Conservation (phyloP, 192 early-diverging fungal species). For the Coemansia sp. region DNA sequence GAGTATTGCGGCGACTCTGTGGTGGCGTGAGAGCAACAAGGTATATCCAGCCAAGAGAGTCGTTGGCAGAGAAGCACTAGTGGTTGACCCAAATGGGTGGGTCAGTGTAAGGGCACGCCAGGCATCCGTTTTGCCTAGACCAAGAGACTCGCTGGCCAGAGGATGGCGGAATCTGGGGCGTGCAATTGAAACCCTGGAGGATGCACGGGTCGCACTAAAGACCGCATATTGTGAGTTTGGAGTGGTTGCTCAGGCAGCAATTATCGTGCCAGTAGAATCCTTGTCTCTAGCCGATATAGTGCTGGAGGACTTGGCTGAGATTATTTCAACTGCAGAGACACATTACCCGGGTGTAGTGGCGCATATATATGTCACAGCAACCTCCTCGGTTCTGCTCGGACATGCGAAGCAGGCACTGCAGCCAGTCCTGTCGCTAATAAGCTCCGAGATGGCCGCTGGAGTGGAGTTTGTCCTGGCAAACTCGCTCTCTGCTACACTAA, state of each 20-base stretch:
- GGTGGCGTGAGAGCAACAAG: conserved; percentile 40
- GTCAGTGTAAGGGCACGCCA: conserved; percentile 29
- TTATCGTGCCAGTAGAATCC: conserved; percentile 39
- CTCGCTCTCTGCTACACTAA: conserved; percentile 3
- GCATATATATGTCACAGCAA: conserved; percentile 35
- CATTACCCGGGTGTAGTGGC: conserved; percentile 26
- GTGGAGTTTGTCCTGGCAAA: conserved; percentile 17
- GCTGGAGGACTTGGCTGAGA: conserved; percentile 5
- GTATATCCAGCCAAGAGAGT: conserved; percentile 27
- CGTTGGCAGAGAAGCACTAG: neutral
- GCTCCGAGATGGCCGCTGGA: neutral
- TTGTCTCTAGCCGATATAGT: conserved; percentile 28
- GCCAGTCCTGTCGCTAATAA: conserved; percentile 15
- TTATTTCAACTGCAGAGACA: conserved; percentile 14
- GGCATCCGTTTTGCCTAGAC: conserved; percentile 14
- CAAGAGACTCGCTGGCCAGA: neutral
- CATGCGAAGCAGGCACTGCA: conserved; percentile 32
- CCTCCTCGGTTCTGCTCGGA: conserved; percentile 39
- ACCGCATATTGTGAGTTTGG: conserved; percentile 5
- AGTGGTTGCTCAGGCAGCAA: conserved; percentile 11
- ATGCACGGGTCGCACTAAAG: conserved; percentile 40
- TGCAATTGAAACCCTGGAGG: conserved; percentile 31
- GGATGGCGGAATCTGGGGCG: conserved; percentile 21
- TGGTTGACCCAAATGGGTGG: conserved; percentile 19
- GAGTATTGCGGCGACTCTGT: conserved; percentile 17